Evolutionary conservation across 1,139 yeast species (phyloP), one percentile per base, ranked within the genome.

Genomic region (Yamadazyma aaseri): DNA sequence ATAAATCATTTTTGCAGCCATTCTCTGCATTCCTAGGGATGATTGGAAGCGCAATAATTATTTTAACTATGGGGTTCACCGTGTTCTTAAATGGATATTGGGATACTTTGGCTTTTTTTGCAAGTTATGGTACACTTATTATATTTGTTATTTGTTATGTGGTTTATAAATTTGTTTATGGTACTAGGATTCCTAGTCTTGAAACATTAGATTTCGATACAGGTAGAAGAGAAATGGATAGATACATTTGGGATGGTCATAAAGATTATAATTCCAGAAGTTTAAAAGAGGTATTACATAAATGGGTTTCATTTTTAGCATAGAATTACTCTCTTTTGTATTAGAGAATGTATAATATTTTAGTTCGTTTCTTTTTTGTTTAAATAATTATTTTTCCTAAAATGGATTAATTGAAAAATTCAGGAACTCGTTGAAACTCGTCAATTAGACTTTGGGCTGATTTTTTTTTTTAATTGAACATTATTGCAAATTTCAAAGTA

Each of bases 1-100:
- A 80, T 54, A 71, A 75, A 50, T 80, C 94, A 3, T 86, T 86
- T 6, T 71, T 81, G 28, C 95, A 86, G 51, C 95, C 95, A 0
- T 84, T 72, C 49, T 58, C 79, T 18, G 92, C 95, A 0, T 73
- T 77, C 30, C 62, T 79, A 44, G 95, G 95, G 0, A 58, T 83
- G 29, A 36, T 76, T 12, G 77, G 82, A 1, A 72, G 86, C 2
- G 43, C 68, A 1, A 29, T 75, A 12, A 65, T 87, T 25, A 73
- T 84, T 2, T 45, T 84, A 3, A 65, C 80, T 16, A 76, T 81
- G 71, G 96, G 96, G 0, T 81, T 78, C 53, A 76, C 79, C 8
- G 81, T 83, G 2, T 82, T 83, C 42, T 55, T 83, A 34, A 57
- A 62, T 6, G 79, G 71, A 1, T 67, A 71, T 39, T 86, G 92